Base-by-base conservation (phyloP, 306 rosid species). In the Dalbergia cultrata region DNA sequence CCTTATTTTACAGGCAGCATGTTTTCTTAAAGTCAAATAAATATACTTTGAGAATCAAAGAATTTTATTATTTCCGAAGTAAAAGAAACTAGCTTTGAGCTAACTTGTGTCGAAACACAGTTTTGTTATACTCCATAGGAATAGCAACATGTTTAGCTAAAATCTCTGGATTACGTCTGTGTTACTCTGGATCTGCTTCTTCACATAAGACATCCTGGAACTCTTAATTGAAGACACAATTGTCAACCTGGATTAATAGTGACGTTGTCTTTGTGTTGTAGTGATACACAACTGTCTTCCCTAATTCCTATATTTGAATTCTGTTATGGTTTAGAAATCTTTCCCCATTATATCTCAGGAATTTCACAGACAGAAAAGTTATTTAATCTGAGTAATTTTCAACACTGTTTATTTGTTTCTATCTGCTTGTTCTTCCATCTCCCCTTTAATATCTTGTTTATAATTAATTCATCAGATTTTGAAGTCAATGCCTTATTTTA, bases 401-500 rank as follows among this genome's bases (percentile, higher is more conserved):
- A 80, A 80, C 77, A 61, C 49, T 62, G 35, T 2, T 16, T 35
- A 12, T 56, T 56, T 26, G 69, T 81, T 70, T 26, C 54, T 18
- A 41, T 69, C 60, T 54, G 6, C 60, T n/a, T 34, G 16, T 22
- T 43, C 34, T 6, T 75, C 70, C 39, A 6, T 44, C 6, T 77
- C 56, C 71, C 68, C 56, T 86, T 86, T 84, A 76, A 84, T 84
- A 59, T 86, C 9, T 76, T 72, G 78, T 60, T 74, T 84, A 84
- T 86, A 81, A 73, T 50, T 70, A 80, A 77, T 78, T 81, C 78
- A 56, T 85, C 86, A 81, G 80, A 84, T 82, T 80, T 83, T 89
- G 80, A 91, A 81, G 86, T 75, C 78, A 87, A 75, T 86, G 81
- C 85, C 80, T 79, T 58, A 84, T 86, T 81, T 81, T 87, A 95